Evolutionary conservation across 371 early-diverging fungal species (phyloP).

Genomic region (Fennellomyces sp.): DNA sequence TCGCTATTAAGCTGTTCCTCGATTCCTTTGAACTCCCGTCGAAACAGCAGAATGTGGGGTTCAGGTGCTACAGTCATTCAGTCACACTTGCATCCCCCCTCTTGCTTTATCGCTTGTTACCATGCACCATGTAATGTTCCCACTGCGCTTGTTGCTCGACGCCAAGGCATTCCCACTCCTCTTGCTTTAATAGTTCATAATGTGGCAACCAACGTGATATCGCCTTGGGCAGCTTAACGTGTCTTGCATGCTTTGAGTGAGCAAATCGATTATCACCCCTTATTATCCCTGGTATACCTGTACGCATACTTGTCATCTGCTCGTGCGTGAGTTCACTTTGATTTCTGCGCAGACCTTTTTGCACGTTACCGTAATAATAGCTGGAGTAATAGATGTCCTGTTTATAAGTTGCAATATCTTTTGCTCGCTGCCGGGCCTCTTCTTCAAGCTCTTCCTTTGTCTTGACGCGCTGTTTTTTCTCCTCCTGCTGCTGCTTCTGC

Average conservation of each 20-base stretch:
- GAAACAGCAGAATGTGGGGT: conserved; percentile 18
- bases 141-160: conserved; percentile 11
- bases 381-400: conserved; percentile 7
- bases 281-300: neutral
- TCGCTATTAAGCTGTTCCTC: neutral
- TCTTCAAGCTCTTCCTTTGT: conserved; percentile 11
- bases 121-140: conserved; percentile 24
- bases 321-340: neutral
- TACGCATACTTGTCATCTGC: conserved; percentile 18
- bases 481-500: neutral
- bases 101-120: neutral
- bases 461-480: neutral
- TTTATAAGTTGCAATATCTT: conserved; percentile 10
- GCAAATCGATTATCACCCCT: neutral
- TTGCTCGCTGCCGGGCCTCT: conserved; percentile 8
- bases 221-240: conserved; percentile 13
- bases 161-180: conserved; percentile 14
- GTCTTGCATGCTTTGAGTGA: neutral
- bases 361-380: conserved; percentile 10
- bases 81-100: neutral
- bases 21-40: conserved; percentile 3
- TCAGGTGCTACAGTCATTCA: conserved; percentile 12
- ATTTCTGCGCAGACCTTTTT: neutral
- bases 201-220: conserved; percentile 16
- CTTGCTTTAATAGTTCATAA: neutral